Conservation (phyloP, 148 eudicot species). For the Linanthus parryae region DNA sequence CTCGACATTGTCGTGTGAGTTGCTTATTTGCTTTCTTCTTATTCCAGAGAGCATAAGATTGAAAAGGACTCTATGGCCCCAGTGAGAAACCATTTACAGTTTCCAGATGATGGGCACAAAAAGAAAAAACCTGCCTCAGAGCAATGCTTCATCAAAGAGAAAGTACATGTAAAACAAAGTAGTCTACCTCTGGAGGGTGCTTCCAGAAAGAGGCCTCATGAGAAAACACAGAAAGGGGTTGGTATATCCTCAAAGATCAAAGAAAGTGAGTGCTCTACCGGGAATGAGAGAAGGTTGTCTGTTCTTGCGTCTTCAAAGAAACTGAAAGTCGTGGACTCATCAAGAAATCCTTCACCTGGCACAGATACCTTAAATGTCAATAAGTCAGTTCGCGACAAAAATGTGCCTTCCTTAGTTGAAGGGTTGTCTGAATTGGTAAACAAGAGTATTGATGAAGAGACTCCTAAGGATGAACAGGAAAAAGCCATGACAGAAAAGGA, state of each 20-base stretch:
- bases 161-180: conserved; percentile 17
- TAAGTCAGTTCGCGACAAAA: conserved; percentile 21
- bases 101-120: conserved; percentile 34
- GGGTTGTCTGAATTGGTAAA: conserved; percentile 15
- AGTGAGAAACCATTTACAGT: conserved; percentile 57
- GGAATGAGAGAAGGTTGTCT: conserved; percentile 18
- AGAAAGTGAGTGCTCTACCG: conserved; percentile 25
- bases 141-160: conserved; percentile 12
- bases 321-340: conserved; percentile 20
- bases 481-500: conserved; percentile 11
- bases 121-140: conserved; percentile 27
- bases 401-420: conserved; percentile 27
- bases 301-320: too few species aligned
- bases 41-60: conserved; percentile 71
- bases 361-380: too few species aligned
- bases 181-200: conserved; percentile 18
- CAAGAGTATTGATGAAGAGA: conserved; percentile 20
- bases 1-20: too few species aligned
- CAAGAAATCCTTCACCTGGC: too few species aligned
- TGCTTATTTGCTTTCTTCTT: conserved; percentile 7
- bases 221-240: conserved; percentile 23
- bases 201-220: conserved; percentile 21
- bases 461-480: conserved; percentile 15
- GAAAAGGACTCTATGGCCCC: conserved; percentile 58
- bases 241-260: conserved; percentile 15